Conservation (phyloP, 2,329 filamentous ascomycete species). For the Nemania abortiva region DNA sequence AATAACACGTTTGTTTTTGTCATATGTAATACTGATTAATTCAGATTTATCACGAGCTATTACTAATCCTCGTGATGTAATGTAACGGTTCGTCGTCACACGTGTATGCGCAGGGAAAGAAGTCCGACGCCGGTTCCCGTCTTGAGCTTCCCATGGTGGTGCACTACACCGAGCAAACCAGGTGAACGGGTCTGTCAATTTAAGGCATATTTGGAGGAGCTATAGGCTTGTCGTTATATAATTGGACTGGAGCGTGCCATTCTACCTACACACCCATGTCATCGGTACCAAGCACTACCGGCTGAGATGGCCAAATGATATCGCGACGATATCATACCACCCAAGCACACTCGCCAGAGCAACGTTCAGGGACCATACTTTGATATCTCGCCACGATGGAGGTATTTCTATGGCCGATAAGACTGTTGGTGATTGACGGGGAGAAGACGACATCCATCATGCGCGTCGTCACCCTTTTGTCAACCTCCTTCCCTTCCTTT, state of each 20-base stretch:
- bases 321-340: constrained; percentile 28
- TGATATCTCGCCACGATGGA: constrained; percentile 17
- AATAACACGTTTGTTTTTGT: constrained; percentile 19
- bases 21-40: constrained; percentile 26
- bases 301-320: constrained; percentile 24
- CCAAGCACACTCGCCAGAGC: constrained; percentile 4
- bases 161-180: constrained; percentile 37
- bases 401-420: constrained; percentile 43
- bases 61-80: constrained; percentile 18
- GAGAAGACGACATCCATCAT: constrained; percentile 8
- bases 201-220: constrained; percentile 15
- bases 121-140: constrained; percentile 21
- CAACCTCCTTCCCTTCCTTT: no score
- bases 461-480: constrained; percentile 28
- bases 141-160: constrained; percentile 21
- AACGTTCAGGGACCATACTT: constrained; percentile 1
- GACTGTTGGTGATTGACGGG: constrained; percentile 27
- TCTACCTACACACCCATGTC: constrained; percentile 36
- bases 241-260: constrained; percentile 32
- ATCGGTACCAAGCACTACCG: constrained; percentile 38
- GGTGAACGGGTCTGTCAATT: constrained; percentile 42
- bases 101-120: constrained; percentile 31
- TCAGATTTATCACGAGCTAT: constrained; percentile 9
- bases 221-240: constrained; percentile 20
- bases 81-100: constrained; percentile 31